These are phyloP conservation scores for Serendipita sp. DNA, from an alignment of 768 basidiomycete genomes.

Conservation along the genomic window DNA sequence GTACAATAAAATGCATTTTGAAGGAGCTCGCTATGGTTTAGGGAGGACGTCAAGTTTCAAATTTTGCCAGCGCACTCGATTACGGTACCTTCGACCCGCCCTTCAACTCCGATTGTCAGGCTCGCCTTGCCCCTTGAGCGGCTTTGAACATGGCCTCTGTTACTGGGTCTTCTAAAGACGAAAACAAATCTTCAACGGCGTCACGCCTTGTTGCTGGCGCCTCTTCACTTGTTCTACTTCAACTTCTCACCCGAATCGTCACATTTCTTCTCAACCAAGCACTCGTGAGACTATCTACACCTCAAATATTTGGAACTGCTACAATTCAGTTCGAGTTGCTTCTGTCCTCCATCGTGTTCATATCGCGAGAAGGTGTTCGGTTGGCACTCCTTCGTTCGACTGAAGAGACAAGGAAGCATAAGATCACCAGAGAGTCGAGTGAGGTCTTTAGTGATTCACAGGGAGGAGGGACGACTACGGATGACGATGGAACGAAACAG, in stretches of 20 bases:
- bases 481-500: no score
- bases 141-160: no score
- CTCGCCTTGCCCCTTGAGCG: no score
- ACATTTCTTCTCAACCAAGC: slow-evolving; percentile 86
- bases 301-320: slow-evolving; percentile 54
- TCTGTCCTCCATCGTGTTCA: slow-evolving; percentile 76
- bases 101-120: neutral
- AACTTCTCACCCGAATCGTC: slow-evolving; percentile 65
- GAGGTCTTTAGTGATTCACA: slow-evolving; percentile 6
- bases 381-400: slow-evolving; percentile 50
- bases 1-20: neutral
- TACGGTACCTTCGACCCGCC: neutral
- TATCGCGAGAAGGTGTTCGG: slow-evolving; percentile 85
- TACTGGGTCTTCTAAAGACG: neutral
- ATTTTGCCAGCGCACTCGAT: neutral
- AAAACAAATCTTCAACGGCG: neutral
- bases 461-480: neutral
- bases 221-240: slow-evolving; percentile 66
- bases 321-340: slow-evolving; percentile 90
- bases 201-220: slow-evolving; percentile 25
- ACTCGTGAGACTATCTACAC: slow-evolving; percentile 38
- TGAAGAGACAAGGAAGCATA: slow-evolving; percentile 11
- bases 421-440: neutral
- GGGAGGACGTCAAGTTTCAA: no score
- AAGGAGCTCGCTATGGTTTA: no score